phyloP scores from a whole-genome alignment of 768 basidiomycete genomes.

The Coprinellus aureogranulatus region DNA sequence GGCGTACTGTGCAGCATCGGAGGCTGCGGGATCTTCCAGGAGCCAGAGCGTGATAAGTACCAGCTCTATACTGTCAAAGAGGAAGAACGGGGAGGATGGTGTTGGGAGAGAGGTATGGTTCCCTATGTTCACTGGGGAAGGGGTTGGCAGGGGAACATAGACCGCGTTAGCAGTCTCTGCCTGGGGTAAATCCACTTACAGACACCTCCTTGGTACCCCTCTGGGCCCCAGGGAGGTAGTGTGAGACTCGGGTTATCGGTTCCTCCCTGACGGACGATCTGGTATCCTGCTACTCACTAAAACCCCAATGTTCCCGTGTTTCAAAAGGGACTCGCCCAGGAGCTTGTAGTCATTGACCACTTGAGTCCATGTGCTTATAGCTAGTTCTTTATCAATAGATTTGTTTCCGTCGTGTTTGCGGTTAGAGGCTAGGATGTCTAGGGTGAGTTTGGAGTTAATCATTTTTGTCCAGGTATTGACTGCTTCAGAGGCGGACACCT shows the following conservation, averaged over 20 bases:
- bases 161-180: too few species aligned
- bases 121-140: too few species aligned
- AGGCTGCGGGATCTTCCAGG: constrained; percentile 1
- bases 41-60: not conserved
- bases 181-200: too few species aligned
- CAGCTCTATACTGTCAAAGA: not conserved
- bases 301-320: not conserved
- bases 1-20: not conserved
- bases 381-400: too few species aligned
- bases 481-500: too few species aligned
- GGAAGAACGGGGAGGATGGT: too few species aligned
- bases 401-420: too few species aligned
- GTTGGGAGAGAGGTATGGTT: too few species aligned
- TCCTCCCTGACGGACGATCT: not conserved
- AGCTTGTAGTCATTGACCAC: not conserved
- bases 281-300: not conserved
- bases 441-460: not conserved
- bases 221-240: not conserved
- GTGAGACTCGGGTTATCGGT: not conserved
- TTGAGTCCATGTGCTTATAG: too few species aligned
- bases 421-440: not conserved
- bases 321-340: not conserved
- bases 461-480: not conserved
- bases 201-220: too few species aligned
- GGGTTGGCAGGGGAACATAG: too few species aligned